Base-by-base conservation (phyloP, 495 filamentous ascomycete genomes). In the Penicillium odoratum region DNA sequence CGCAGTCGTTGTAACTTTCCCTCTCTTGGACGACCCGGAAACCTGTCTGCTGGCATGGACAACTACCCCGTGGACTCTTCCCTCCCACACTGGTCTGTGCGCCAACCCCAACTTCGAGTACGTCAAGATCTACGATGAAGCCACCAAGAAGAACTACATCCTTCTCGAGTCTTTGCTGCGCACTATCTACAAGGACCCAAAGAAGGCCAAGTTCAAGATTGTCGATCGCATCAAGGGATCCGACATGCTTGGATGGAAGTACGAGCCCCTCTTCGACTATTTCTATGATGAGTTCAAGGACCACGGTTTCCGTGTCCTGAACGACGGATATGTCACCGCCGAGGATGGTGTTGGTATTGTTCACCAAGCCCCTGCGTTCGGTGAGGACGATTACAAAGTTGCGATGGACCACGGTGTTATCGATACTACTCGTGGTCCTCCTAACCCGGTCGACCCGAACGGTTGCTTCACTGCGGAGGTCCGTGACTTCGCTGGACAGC, bases 281-380 rank as follows among this genome's bases (percentile, higher is more conserved):
- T 96, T 96, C 78, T 89, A 89, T 57, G 91, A 96, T 18, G 82
- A 96, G 42, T 98, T 97, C 81, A 92, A 96, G 72, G 90, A 96
- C 44, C 54, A 81, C 56, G 93, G 87, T 10, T 98, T 96, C 81
- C 83, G 80, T 51, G 89, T 98, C 10, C 66, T 97, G 61, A 93
- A 90, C 61, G 94, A 90, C 33, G 84, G 78, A 3, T 98, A 98
- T 71, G 95, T 98, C 46, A 95, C 91, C 18, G 84, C 90, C 25
- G 93, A 96, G 58, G 92, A 90, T 66, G 94, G 94, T 84, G 92
- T 92, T 26, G 94, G 94, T 67, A 87, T 98, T 52, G 94, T 98
- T 28, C 94, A 98, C 74, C 93, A 98, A 72, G 82, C 95, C 11
- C 95, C 95, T 10, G 92, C 92, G 0, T 98, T 93, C 69, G 94